phyloP scores from a whole-genome alignment of 768 basidiomycete species.

The Leccinum disarticulatum region DNA sequence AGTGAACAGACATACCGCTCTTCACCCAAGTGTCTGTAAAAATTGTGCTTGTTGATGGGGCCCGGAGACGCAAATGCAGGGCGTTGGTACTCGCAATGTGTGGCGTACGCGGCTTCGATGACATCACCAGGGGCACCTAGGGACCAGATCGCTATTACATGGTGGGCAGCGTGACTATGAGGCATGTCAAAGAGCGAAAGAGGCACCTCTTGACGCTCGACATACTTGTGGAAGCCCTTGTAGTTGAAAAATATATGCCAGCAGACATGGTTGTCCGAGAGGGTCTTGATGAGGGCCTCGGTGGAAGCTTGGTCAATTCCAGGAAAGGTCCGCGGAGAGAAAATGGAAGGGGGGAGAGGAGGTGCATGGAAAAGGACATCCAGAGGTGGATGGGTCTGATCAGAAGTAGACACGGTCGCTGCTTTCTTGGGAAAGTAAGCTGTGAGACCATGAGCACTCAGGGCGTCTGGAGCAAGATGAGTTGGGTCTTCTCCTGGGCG shows the following conservation, averaged over 20 bases:
- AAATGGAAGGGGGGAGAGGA: conserved; percentile 27
- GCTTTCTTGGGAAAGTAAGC: conserved; percentile 23
- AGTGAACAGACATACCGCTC: conserved; percentile 40
- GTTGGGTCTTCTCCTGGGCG: conserved; percentile 21
- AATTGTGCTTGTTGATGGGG: conserved; percentile 38
- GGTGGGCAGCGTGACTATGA: conserved; percentile 56
- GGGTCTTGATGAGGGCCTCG: conserved; percentile 36
- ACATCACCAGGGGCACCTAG: conserved; percentile 51
- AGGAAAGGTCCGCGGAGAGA: conserved; percentile 37
- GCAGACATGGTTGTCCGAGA: conserved; percentile 52
- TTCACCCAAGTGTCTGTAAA: conserved; percentile 57
- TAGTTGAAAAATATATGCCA: conserved; percentile 57
- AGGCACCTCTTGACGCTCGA: not conserved
- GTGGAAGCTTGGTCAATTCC: conserved; percentile 40
- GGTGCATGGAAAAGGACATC: conserved; percentile 26
- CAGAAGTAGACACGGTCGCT: conserved; percentile 9
- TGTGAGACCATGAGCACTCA: conserved; percentile 22
- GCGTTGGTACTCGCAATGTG: conserved; percentile 39
- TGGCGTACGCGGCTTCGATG: conserved; percentile 43
- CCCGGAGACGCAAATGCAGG: conserved; percentile 34
- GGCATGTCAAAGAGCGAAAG: conserved; percentile 21
- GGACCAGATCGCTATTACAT: conserved; percentile 55
- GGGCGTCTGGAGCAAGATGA: conserved; percentile 17
- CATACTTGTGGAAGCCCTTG: conserved; percentile 34
- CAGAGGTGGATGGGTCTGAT: conserved; percentile 10